These are phyloP conservation scores for Dicorynia guianensis DNA, from an alignment of 306 rosid genomes.

Conservation along the genomic window DNA sequence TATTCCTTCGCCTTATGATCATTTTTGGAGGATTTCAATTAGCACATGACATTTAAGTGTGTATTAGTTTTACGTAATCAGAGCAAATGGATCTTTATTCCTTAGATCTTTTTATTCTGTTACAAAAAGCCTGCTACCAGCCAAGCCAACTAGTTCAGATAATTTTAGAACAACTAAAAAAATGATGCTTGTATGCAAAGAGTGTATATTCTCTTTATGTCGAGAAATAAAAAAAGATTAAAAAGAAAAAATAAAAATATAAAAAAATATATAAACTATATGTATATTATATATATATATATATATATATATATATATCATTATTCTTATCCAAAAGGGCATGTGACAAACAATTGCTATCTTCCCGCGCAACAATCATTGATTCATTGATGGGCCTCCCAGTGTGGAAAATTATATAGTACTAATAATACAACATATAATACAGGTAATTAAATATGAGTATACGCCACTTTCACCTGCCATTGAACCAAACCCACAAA, in stretches of 20 bases:
- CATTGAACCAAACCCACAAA: background rate
- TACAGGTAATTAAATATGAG: background rate
- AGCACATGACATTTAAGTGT: background rate
- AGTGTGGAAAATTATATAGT: conserved; percentile 1
- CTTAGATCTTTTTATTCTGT: conserved; percentile 3
- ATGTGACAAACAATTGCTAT: conserved; percentile 24
- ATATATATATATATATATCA: too few relatives aligned
- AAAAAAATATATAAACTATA: too few relatives aligned
- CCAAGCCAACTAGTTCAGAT: conserved; percentile 32
- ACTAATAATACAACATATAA: background rate
- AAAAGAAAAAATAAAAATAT: too few relatives aligned
- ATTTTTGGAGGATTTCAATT: background rate
- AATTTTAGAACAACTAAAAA: conserved; percentile 34
- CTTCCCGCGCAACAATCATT: conserved; percentile 50
- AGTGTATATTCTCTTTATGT: too few relatives aligned
- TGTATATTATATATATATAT: too few relatives aligned
- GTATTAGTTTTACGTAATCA: too few relatives aligned
- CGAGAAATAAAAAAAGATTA: too few relatives aligned
- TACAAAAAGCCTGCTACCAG: background rate
- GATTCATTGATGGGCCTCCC: conserved; percentile 37
- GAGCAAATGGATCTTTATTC: background rate
- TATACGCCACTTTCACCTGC: background rate
- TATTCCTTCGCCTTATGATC: background rate
- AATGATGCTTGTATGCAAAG: too few relatives aligned
- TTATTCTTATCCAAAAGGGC: too few relatives aligned